Evolutionary conservation across 257 asterid species (phyloP).

Genomic region (Jacaranda mimosifolia): DNA sequence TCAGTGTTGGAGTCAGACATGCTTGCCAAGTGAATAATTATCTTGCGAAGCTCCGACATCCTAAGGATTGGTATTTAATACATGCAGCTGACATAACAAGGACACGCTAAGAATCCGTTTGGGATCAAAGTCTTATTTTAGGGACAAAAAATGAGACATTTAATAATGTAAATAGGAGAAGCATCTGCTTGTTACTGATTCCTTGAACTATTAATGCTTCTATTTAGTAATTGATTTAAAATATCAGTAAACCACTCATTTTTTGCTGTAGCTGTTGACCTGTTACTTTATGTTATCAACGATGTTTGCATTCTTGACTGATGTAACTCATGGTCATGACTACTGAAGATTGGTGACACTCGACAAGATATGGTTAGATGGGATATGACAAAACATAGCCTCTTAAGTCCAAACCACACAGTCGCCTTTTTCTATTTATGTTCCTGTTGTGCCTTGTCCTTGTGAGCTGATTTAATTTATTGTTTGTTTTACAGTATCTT

Average conservation of each 20-base stretch:
- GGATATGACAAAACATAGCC: not conserved
- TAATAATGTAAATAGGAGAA: not conserved
- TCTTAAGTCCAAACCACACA: too few species aligned
- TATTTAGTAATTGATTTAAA: not conserved
- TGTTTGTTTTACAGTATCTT: constrained; percentile 62
- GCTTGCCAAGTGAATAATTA: not conserved
- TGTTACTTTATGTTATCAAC: not conserved
- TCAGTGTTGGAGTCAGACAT: not conserved
- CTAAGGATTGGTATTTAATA: not conserved
- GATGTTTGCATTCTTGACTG: not conserved
- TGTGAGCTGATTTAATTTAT: constrained; percentile 33
- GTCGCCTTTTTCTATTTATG: not conserved
- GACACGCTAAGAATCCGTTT: not conserved
- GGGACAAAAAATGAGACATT: not conserved
- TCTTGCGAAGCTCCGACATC: constrained; percentile 17
- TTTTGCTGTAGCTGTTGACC: not conserved
- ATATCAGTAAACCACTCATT: not conserved
- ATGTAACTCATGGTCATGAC: not conserved
- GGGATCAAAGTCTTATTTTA: constrained; percentile 4
- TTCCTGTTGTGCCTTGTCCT: not conserved
- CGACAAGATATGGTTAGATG: not conserved
- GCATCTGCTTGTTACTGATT: not conserved
- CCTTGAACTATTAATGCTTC: not conserved
- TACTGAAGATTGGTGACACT: not conserved
- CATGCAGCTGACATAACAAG: not conserved